Evolutionary conservation across 176 grass and related monocot genomes (phyloP), one percentile per base, ranked within the genome.

Genomic region (Hsuehochloa calcarea): DNA sequence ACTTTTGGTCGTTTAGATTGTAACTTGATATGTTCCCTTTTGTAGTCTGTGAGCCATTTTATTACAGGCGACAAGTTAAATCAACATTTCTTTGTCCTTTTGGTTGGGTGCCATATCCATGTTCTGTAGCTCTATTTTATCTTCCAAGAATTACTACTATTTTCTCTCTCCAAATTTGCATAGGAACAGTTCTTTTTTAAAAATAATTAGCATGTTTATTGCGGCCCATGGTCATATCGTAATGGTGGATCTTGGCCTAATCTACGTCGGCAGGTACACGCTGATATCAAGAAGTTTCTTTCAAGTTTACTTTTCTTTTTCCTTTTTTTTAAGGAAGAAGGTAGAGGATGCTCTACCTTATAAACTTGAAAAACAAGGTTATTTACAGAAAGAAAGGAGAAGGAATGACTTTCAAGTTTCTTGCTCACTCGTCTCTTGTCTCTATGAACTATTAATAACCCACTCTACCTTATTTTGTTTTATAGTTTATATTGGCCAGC

Each of bases 401-500:
- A 80, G 3, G 65, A 63, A 31, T 72, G 27, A n/a, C 15, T 80
- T 80, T 62, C 44, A 72, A 54, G 17, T 62, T 73, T 88, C 27
- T 51, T 49, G 55, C 26, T 63, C 54, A n/a, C 3, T 15, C 10
- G 58, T 3, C 3, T 15, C 10, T 66, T 3, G 26, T 56, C 41
- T 19, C 23, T 40, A 13, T 45, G 43, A 19, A 44, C 15, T 86
- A 35, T 72, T 34, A 78, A 31, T 80, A 29, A 43, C 26, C 26
- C 65, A 79, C 29, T 74, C 22, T 56, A 19, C 19, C 26, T 83
- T 70, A 37, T 71, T 31, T 82, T 60, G 26, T 38, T 75, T 2
- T 80, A 47, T 87, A 95, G 85, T 82, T 90, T 85, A 88, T 88
- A 40, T 74, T 90, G 44, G 85, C 81, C 12, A 89, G 88, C 85